phyloP scores from a whole-genome alignment of 2,329 filamentous ascomycete genomes.

The Hypoxylon sp. region DNA sequence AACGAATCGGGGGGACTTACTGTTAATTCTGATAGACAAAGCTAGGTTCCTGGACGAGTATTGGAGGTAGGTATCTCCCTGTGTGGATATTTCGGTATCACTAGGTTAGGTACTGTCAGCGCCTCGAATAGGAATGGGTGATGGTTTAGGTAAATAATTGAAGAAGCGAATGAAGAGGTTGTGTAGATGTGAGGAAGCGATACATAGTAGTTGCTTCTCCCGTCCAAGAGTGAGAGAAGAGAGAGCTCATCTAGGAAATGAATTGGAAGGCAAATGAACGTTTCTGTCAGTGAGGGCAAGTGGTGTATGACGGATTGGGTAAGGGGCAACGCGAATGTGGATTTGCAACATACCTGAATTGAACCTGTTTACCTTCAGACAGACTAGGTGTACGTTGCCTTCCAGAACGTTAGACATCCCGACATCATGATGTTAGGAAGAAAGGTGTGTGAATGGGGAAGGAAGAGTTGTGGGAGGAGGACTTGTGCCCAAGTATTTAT shows the following conservation, averaged over 20 bases:
- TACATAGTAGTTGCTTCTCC: no score
- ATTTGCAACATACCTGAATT: background rate
- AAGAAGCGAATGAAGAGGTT: background rate
- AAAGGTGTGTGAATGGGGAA: background rate
- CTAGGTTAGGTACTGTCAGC: background rate
- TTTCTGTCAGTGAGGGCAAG: background rate
- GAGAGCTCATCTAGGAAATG: background rate
- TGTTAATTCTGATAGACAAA: background rate
- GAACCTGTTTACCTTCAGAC: background rate
- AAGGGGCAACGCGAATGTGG: background rate
- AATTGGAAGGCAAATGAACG: background rate
- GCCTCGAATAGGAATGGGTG: background rate
- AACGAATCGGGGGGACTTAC: background rate
- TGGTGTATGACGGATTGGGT: background rate
- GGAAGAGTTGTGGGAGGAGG: background rate
- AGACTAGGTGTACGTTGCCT: background rate
- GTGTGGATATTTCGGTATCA: background rate
- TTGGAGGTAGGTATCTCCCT: background rate
- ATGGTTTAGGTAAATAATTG: background rate
- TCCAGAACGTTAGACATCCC: background rate
- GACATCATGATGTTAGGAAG: background rate
- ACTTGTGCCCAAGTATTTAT: background rate
- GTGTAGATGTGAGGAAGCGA: background rate
- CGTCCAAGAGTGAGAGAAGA: no score
- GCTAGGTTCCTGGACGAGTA: background rate